phyloP scores from a whole-genome alignment of 1,284 basidiomycete species.

The Ganoderma sinense region DNA sequence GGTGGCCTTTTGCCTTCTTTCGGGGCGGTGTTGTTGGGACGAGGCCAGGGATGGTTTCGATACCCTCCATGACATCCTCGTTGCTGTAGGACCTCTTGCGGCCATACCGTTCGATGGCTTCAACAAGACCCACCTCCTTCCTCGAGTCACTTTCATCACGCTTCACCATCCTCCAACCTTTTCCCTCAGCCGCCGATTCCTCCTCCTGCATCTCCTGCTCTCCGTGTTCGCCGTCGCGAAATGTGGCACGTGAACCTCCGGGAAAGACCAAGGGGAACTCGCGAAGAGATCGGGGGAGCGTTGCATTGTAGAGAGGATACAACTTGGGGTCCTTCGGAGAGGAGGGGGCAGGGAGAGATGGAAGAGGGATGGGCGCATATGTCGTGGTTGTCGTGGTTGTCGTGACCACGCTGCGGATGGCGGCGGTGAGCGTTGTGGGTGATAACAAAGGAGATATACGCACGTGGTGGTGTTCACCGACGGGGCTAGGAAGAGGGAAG shows the following conservation, averaged over 20 bases:
- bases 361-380: conserved; percentile 82
- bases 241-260: conserved; percentile 78
- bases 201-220: conserved; percentile 76
- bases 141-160: conserved; percentile 63
- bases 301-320: conserved; percentile 78
- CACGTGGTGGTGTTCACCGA: conserved; percentile 83
- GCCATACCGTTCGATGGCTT: conserved; percentile 83
- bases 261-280: conserved; percentile 81
- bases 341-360: conserved; percentile 68
- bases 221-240: conserved; percentile 69
- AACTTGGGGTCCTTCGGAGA: conserved; percentile 80
- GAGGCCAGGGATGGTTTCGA: conserved; percentile 63
- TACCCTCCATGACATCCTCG: conserved; percentile 80
- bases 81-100: conserved; percentile 76
- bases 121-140: conserved; percentile 68
- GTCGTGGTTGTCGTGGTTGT: conserved; percentile 87
- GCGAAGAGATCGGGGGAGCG: conserved; percentile 71
- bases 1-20: conserved; percentile 75
- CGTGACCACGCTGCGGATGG: conserved; percentile 73
- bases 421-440: conserved; percentile 37
- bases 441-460: conserved; percentile 35
- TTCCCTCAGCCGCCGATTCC: conserved; percentile 68
- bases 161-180: conserved; percentile 77
- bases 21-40: conserved; percentile 66
- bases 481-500: conserved; percentile 72